phyloP scores from a whole-genome alignment of 768 basidiomycete species.

The Mycena vitilis region DNA sequence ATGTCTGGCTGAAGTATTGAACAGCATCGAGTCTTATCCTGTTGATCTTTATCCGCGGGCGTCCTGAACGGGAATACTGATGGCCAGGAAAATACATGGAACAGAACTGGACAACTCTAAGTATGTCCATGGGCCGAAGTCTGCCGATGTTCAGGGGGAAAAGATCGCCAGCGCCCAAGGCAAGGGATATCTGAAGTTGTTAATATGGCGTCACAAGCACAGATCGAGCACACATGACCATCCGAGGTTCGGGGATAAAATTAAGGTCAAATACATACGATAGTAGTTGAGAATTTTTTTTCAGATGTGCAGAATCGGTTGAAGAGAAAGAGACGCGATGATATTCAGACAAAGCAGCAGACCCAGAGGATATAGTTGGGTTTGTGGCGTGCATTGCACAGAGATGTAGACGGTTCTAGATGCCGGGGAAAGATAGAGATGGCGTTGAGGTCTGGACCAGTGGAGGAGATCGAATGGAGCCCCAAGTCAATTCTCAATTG shows the following conservation, averaged over 20 bases:
- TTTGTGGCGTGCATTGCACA: too few relatives aligned
- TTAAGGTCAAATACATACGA: constrained; percentile 14
- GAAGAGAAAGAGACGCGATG: not conserved
- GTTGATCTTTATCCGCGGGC: constrained; percentile 7
- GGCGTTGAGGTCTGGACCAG: not conserved
- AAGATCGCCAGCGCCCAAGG: not conserved
- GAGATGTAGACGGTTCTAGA: too few relatives aligned
- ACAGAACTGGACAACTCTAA: not conserved
- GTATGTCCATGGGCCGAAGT: not conserved
- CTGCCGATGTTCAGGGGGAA: not conserved
- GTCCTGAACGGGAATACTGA: not conserved
- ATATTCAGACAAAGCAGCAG: not conserved
- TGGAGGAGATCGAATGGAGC: not conserved
- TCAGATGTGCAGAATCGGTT: not conserved
- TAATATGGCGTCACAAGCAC: constrained; percentile 3
- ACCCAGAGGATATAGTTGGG: too few relatives aligned
- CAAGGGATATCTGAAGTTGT: not conserved
- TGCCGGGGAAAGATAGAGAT: too few relatives aligned
- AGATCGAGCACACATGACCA: constrained; percentile 25
- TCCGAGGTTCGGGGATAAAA: not conserved
- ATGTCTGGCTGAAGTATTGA: constrained; percentile 1
- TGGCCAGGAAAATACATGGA: not conserved
- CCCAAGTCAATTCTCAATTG: too few relatives aligned
- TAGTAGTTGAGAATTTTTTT: not conserved
- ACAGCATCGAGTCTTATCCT: not conserved